Conservation (phyloP, 441 rosid genomes). For the Lagerstroemia fauriei region DNA sequence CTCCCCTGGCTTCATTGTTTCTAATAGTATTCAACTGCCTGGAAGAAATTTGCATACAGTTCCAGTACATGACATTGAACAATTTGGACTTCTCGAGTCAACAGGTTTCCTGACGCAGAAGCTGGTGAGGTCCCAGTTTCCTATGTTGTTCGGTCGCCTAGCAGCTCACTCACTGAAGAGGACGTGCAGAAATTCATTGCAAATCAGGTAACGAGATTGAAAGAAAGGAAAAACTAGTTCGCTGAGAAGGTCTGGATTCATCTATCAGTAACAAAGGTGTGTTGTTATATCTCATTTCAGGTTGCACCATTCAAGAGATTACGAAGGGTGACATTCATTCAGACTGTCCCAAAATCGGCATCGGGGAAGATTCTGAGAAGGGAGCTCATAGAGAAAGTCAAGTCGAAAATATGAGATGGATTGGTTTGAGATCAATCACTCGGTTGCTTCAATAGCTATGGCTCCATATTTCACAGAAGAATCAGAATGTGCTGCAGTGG, state of each 20-base stretch:
- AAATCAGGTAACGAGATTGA: conserved; percentile 50
- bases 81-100: conserved; percentile 9
- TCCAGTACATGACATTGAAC: neutral
- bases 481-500: neutral
- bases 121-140: conserved; percentile 90
- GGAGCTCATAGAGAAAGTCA: conserved; percentile 53
- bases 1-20: neutral
- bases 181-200: conserved; percentile 65
- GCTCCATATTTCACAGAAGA: neutral
- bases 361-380: conserved; percentile 68
- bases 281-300: conserved; percentile 25
- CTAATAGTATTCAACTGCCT: neutral
- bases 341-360: conserved; percentile 56
- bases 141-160: conserved; percentile 70
- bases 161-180: conserved; percentile 65
- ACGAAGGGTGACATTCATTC: conserved; percentile 51
- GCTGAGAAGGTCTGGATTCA: neutral
- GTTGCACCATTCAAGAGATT: conserved; percentile 64
- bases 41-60: neutral
- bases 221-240: no score
- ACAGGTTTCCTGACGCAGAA: conserved; percentile 82
- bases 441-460: neutral
- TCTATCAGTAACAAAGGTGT: neutral
- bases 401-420: conserved; percentile 46
- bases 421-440: neutral